Conservation (phyloP, 768 basidiomycete genomes). For the Mycena epipterygia region DNA sequence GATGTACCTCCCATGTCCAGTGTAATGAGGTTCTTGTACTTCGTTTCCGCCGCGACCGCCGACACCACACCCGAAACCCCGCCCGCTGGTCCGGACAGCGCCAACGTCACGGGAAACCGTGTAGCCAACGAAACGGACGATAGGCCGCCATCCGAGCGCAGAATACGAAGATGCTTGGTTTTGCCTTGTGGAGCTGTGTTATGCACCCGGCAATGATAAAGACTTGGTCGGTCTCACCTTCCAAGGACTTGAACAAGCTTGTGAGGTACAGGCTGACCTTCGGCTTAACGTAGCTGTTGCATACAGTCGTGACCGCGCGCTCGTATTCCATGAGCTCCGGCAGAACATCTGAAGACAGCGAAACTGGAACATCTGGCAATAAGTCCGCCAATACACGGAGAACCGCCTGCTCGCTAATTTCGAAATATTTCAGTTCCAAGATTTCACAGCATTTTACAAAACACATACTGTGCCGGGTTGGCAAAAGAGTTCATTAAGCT, state of each 20-base stretch:
- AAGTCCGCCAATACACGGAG: constrained; percentile 21
- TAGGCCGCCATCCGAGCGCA: constrained; percentile 31
- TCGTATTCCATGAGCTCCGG: constrained; percentile 35
- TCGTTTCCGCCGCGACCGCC: constrained; percentile 19
- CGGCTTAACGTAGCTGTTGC: constrained; percentile 29
- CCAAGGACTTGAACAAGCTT: constrained; percentile 24
- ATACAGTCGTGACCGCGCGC: constrained; percentile 32
- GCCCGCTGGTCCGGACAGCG: constrained; percentile 30
- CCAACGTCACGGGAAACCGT: constrained; percentile 14
- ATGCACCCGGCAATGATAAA: no score
- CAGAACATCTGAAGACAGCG: constrained; percentile 25
- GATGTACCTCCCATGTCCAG: constrained; percentile 33
- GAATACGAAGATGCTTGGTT: constrained; percentile 29
- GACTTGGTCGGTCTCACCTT: no score
- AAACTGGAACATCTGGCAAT: constrained; percentile 29
- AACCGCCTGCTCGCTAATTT: constrained; percentile 24
- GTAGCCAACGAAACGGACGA: constrained; percentile 21
- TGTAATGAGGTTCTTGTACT: constrained; percentile 34
- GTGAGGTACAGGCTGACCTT: constrained; percentile 28
- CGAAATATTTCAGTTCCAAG: background rate
- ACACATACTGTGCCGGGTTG: constrained; percentile 28
- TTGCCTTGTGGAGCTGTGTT: background rate
- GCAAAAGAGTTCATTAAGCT: constrained; percentile 34
- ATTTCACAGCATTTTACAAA: background rate
- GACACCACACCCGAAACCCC: constrained; percentile 33